Conservation (phyloP, 1,139 yeast species). For the Pneumocystis carinii region DNA sequence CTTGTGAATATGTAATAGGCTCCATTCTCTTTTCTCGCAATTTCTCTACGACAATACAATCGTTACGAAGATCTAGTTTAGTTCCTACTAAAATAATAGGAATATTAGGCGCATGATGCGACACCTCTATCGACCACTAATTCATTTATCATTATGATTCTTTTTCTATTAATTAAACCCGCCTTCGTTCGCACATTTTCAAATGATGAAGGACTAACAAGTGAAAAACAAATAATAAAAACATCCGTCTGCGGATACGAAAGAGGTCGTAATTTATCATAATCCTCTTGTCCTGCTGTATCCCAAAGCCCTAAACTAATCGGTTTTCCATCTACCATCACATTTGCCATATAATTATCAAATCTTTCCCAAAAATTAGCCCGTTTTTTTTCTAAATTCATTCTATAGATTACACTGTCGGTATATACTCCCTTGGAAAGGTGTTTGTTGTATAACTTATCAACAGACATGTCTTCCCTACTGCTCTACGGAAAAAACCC, state of each 20-base stretch:
- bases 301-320: slow-evolving; percentile 75
- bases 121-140: slow-evolving; percentile 72
- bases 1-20: slow-evolving; percentile 52
- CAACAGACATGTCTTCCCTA: slow-evolving; percentile 80
- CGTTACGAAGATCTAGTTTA: slow-evolving; percentile 71
- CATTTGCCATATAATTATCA: slow-evolving; percentile 79
- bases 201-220: slow-evolving; percentile 68
- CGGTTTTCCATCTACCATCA: slow-evolving; percentile 67
- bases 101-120: slow-evolving; percentile 72
- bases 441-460: slow-evolving; percentile 87
- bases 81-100: slow-evolving; percentile 75
- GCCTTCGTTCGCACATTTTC: slow-evolving; percentile 39
- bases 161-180: background rate
- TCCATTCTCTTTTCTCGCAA: slow-evolving; percentile 36
- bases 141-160: background rate
- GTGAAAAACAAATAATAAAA: slow-evolving; percentile 73
- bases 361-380: slow-evolving; percentile 25
- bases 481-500: slow-evolving; percentile 38
- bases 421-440: slow-evolving; percentile 89
- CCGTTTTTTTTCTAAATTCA: background rate
- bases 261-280: slow-evolving; percentile 77
- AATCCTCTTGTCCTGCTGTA: slow-evolving; percentile 95
- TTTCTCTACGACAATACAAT: slow-evolving; percentile 58
- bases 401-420: slow-evolving; percentile 51
- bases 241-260: slow-evolving; percentile 90